A percentile compares a stretch with the other conserved stretches of the same genome.
These are phyloP conservation scores for Vitis rotundifolia DNA, from an alignment of 164 flowering plant genomes.

Conservation along the genomic window DNA sequence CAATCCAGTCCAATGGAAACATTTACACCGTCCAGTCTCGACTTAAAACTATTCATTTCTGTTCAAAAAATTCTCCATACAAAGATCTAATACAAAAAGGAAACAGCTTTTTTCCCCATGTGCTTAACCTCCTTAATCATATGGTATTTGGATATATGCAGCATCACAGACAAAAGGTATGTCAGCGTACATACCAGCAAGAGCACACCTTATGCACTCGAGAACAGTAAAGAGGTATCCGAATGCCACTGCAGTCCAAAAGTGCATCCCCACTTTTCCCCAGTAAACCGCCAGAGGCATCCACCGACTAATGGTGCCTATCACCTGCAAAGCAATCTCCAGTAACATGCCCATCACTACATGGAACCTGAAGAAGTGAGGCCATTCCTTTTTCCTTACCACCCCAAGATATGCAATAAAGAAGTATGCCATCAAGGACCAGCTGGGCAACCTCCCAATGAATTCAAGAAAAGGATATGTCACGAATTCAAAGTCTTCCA, in stretches of 20 bases:
- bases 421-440: constrained; percentile 81
- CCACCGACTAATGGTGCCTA: constrained; percentile 72
- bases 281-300: constrained; percentile 66
- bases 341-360: constrained; percentile 86
- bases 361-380: constrained; percentile 91
- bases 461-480: constrained; percentile 71
- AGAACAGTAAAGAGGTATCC: constrained; percentile 74
- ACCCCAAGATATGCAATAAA: constrained; percentile 68
- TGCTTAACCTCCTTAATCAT: constrained; percentile 39
- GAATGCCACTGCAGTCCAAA: constrained; percentile 73
- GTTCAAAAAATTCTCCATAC: no score
- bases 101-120: no score
- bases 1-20: no score
- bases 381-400: constrained; percentile 88
- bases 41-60: no score
- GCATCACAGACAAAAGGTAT: constrained; percentile 84
- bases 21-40: no score
- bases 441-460: constrained; percentile 62
- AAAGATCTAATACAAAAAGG: no score
- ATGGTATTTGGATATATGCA: constrained; percentile 86
- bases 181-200: constrained; percentile 88
- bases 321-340: constrained; percentile 70
- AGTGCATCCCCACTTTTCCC: constrained; percentile 85
- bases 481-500: constrained; percentile 60
- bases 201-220: constrained; percentile 73